A percentile compares a stretch with the other conserved stretches of the same genome.
Conservation (phyloP, 495 filamentous ascomycete genomes). For the Trichoderma parareesei region DNA sequence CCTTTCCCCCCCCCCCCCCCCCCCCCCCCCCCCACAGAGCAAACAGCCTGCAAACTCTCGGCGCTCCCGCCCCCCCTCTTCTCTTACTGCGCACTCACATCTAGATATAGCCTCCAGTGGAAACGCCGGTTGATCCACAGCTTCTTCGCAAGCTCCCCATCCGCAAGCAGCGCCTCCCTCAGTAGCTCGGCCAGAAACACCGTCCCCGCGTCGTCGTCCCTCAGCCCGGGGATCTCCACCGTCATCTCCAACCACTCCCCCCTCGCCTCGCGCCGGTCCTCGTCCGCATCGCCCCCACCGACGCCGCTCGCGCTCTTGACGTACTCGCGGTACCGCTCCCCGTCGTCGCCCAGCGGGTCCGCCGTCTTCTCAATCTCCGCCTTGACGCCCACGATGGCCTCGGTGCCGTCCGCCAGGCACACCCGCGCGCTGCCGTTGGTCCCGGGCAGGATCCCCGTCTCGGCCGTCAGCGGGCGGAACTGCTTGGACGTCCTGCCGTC, state of each 20-base stretch:
- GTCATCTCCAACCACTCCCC: slow-evolving; percentile 72
- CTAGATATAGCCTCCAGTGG: slow-evolving; percentile 94
- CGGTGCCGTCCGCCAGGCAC: slow-evolving; percentile 89
- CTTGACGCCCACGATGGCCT: slow-evolving; percentile 92
- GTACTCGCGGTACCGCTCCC: slow-evolving; percentile 20
- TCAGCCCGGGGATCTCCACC: slow-evolving; percentile 75
- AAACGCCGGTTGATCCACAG: slow-evolving; percentile 80
- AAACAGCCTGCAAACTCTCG: no score
- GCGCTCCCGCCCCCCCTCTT: no score
- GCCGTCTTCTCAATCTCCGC: slow-evolving; percentile 75
- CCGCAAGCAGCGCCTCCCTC: slow-evolving; percentile 76
- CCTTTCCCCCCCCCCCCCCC: no score
- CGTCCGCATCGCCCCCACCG: slow-evolving; percentile 21
- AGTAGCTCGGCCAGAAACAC: slow-evolving; percentile 83
- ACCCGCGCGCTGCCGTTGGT: slow-evolving; percentile 89
- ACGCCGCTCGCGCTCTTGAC: slow-evolving; percentile 19
- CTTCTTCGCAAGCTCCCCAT: slow-evolving; percentile 57
- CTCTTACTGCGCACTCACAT: slow-evolving; percentile 50
- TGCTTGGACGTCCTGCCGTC: slow-evolving; percentile 75
- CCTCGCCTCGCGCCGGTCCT: slow-evolving; percentile 22
- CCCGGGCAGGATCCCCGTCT: slow-evolving; percentile 78
- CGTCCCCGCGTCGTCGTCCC: slow-evolving; percentile 86
- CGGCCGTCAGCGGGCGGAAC: slow-evolving; percentile 85
- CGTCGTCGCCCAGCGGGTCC: slow-evolving; percentile 19
- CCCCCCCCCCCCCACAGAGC: no score